Conservation (phyloP, 129 eudicot species). For the Flaveria sonorensis region DNA sequence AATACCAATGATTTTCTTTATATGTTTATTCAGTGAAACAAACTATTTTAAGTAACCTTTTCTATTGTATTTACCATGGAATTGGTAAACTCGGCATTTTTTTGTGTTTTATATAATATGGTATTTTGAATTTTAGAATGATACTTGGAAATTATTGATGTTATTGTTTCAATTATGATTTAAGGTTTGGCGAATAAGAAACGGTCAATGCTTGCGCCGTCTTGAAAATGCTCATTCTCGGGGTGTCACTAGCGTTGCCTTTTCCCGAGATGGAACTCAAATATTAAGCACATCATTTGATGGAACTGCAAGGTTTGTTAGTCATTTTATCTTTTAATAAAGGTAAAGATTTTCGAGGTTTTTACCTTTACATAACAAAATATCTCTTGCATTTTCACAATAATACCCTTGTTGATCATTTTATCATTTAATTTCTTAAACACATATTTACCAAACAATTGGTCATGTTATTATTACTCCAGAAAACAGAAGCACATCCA, state of each 20-base stretch:
- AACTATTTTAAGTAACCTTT: background rate
- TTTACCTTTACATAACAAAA: background rate
- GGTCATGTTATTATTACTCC: background rate
- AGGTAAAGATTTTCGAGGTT: too few species aligned
- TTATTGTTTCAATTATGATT: constrained; percentile 3
- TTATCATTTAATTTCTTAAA: background rate
- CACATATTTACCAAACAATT: background rate
- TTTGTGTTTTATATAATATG: background rate
- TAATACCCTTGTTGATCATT: constrained; percentile 1
- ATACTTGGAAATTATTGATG: background rate
- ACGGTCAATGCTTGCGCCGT: constrained; percentile 95
- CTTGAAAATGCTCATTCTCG: constrained; percentile 93
- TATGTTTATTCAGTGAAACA: background rate
- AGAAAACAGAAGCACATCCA: background rate
- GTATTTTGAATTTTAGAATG: background rate
- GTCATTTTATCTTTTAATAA: too few species aligned
- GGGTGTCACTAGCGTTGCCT: constrained; percentile 88
- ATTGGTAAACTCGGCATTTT: background rate
- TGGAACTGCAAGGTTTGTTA: constrained; percentile 81
- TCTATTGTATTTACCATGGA: constrained; percentile 2
- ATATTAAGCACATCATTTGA: constrained; percentile 92
- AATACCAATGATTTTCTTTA: background rate
- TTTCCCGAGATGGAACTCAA: constrained; percentile 95
- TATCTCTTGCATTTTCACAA: constrained; percentile 9
- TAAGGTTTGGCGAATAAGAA: constrained; percentile 96